Evolutionary conservation across 1,284 basidiomycete species (phyloP).

Genomic region (Leccinum proliferum): DNA sequence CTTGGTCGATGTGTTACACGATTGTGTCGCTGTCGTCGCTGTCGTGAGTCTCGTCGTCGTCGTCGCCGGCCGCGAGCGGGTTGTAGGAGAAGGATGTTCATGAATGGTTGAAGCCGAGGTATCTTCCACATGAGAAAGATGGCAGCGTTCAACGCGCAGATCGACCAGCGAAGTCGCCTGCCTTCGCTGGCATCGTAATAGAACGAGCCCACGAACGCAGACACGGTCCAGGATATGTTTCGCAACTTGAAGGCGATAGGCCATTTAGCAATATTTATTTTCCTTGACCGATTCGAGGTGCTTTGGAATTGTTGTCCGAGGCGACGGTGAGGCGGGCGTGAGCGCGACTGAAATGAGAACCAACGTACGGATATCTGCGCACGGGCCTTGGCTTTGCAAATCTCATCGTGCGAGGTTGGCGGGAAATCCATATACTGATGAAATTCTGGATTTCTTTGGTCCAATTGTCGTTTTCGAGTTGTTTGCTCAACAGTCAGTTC

Average conservation of each 20-base stretch:
- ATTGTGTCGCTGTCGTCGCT: conserved; percentile 13
- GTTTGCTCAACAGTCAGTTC: conserved; percentile 31
- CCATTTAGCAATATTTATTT: conserved; percentile 29
- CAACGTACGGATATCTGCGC: conserved; percentile 39
- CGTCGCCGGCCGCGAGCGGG: conserved; percentile 10
- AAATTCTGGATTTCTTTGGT: conserved; percentile 22
- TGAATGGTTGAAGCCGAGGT: conserved; percentile 46
- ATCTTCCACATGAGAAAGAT: conserved; percentile 76
- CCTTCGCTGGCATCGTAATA: conserved; percentile 65
- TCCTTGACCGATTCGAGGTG: conserved; percentile 31
- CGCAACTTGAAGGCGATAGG: conserved; percentile 44
- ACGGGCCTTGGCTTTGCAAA: conserved; percentile 28
- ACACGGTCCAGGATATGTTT: conserved; percentile 32
- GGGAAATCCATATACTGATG: conserved; percentile 22
- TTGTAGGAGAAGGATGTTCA: conserved; percentile 32
- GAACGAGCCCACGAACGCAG: conserved; percentile 51
- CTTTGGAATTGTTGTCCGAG: conserved; percentile 32
- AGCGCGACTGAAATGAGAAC: conserved; percentile 24
- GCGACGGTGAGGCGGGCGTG: conserved; percentile 1
- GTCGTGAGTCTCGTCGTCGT: conserved; percentile 19
- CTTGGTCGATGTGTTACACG: not conserved
- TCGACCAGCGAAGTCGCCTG: conserved; percentile 61
- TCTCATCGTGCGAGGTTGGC: conserved; percentile 8
- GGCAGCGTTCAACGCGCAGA: conserved; percentile 57
- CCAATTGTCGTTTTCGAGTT: conserved; percentile 25